Evolutionary conservation across 1,284 basidiomycete species (phyloP).

Genomic region (Phenoliferia sp.): DNA sequence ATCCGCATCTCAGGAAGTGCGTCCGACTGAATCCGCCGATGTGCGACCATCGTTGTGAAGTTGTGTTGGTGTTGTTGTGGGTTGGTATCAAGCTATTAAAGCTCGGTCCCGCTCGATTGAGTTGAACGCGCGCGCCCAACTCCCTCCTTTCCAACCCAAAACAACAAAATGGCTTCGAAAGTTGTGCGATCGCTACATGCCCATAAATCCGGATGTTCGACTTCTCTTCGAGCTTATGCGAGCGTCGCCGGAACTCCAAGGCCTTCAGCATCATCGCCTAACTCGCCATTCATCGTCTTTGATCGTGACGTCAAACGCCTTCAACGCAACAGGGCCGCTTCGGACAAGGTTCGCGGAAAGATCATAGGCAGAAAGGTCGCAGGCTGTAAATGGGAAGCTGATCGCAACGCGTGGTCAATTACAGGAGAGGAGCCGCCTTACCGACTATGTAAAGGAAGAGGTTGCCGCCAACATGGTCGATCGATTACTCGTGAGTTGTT

Average conservation of each 20-base stretch:
- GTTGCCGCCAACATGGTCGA: slow-evolving; percentile 88
- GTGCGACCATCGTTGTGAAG: not conserved
- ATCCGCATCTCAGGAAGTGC: not conserved
- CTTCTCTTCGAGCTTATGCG: not conserved
- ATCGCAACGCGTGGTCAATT: not conserved
- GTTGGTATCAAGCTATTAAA: not conserved
- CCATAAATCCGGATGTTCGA: not conserved
- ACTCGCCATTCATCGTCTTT: slow-evolving; percentile 56
- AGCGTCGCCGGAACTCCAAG: not conserved
- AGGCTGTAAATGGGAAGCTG: not conserved
- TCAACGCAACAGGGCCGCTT: slow-evolving; percentile 74
- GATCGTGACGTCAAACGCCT: slow-evolving; percentile 75
- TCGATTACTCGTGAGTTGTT: slow-evolving; percentile 63
- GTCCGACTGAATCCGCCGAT: not conserved
- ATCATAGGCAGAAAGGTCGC: not conserved
- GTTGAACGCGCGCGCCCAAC: not conserved
- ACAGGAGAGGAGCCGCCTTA: slow-evolving; percentile 61
- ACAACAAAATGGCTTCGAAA: not conserved
- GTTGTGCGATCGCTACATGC: not conserved
- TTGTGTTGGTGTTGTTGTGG: not conserved
- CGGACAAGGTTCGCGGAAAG: slow-evolving; percentile 33
- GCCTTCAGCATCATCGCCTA: slow-evolving; percentile 6
- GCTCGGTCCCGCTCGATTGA: not conserved
- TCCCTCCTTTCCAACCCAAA: not conserved
- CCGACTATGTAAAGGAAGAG: slow-evolving; percentile 89